Base-by-base conservation (phyloP, 257 asterid species). In the Penstemon eatonii region DNA sequence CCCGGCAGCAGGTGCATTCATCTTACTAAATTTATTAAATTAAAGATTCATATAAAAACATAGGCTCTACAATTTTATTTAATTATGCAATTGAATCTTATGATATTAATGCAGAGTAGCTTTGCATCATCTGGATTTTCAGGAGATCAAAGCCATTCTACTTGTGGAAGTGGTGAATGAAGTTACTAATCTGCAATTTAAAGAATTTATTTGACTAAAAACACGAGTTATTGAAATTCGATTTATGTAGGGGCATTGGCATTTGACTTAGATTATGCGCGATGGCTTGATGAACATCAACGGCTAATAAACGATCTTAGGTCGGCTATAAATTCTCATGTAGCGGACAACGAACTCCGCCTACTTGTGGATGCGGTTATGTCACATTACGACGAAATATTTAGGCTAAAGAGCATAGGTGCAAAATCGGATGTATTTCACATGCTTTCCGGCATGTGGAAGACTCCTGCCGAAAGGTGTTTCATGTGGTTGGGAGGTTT, bases 401-500 rank as follows among this genome's bases (percentile, higher is more conserved):
- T 94, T 74, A 79, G 81, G 74, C 81, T 91, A 6, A 94, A 91
- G 71, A 79, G 81, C 18, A 6, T 79, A 2, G 98, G 89, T 7
- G 79, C 89, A 36, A 94, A 94, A 61, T 71, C 86, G 0, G 95
- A 91, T 8, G 95, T 91, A 0, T 94, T 94, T 60, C 95, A 94
- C 85, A 81, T 91, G 86, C 90, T 94, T 25, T 89, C 96, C 0
- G 99, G 99, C 60, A 87, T 91, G 96, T 94, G 98, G 99, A 85
- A 87, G 73, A 83, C 95, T 64, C 97, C 96, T 0, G 90, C 87
- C 0, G 99, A 94, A 54, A 80, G 99, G 72, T 91, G 99, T 74
- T 91, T 91, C 82, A 87, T 94, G 93, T 94, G 99, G 99, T 77
- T 94, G 66, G 99, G 99, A 8, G 99, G 99, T 15, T 91, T 91